Evolutionary conservation across 768 basidiomycete genomes (phyloP), one percentile per base, ranked within the genome.

Genomic region (Pleurotus platypus): DNA sequence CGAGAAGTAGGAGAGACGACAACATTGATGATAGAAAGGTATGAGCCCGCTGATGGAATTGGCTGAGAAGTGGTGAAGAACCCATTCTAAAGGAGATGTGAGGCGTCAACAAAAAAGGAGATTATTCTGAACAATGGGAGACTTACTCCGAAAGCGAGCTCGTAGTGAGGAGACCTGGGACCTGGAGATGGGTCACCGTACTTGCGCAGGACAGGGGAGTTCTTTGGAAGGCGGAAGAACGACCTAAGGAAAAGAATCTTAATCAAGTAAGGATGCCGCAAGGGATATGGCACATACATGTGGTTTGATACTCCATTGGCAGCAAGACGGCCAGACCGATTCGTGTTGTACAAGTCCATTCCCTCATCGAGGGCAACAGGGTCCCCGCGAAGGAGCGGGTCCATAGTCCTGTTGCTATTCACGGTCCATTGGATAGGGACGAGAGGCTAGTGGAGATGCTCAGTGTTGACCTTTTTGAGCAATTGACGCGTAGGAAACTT

Each of bases 1-100:
- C 75, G 70, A 37, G 75, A 71, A 7, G 71, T 68, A 3, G 75
- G 74, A 11, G 70, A 69, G 18, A 73, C 63, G 4, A 74, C 60
- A 15, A 61, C 64, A 15, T 61, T 55, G 16, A 62, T 57, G 13
- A 72, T 58, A 1, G 69, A 67, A 54, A 75, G 47, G 60, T 67
- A 75, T 27, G 61, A 65, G 24, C 75, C 69, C 11, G 60, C 67
- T 7, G 64, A 18, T 15, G 70, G 71, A 2, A 55, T 55, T 4
- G 38, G 39, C 30, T 45, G 20, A 22, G 15, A 16, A 60, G 54
- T 50, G 56, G 39, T 35, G 49, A 48, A 49, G 51, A 58, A 51
- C 35, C 49, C 42, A 30, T 35, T 48, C 54, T 53, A 51, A 46
- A 60, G 49, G 20, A 46, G 47, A 15, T 55, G 61, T 62, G 9